phyloP scores from a whole-genome alignment of 371 early-diverging fungal species.

The Coemansia sp. region DNA sequence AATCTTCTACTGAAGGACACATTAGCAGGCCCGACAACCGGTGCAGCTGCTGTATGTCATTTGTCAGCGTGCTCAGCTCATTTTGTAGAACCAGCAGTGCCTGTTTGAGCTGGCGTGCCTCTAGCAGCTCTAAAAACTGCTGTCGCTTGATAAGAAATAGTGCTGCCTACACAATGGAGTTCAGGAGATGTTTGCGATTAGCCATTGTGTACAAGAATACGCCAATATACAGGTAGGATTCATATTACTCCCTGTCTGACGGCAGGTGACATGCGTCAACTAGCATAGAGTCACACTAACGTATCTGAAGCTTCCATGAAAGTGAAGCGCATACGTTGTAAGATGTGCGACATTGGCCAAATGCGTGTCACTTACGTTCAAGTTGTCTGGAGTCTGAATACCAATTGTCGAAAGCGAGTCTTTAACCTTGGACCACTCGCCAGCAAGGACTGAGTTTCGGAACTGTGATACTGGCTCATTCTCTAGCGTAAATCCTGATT shows the following conservation, averaged over 20 bases:
- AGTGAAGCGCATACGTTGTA: neutral
- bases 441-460: constrained; percentile 63
- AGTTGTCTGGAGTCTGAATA: constrained; percentile 6
- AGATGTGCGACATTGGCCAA: no score
- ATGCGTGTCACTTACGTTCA: constrained; percentile 16
- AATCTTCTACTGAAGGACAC: constrained; percentile 28
- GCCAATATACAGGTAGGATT: neutral
- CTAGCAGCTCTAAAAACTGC: constrained; percentile 40
- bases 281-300: neutral
- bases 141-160: constrained; percentile 31
- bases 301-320: neutral
- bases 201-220: neutral
- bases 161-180: constrained; percentile 6
- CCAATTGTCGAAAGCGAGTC: constrained; percentile 28
- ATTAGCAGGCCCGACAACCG: constrained; percentile 9
- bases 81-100: constrained; percentile 59
- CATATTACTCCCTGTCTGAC: neutral
- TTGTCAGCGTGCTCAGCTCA: constrained; percentile 53
- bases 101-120: constrained; percentile 14
- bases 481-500: constrained; percentile 73
- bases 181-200: neutral
- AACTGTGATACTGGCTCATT: constrained; percentile 59
- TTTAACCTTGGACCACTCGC: constrained; percentile 74
- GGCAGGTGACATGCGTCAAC: neutral
- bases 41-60: constrained; percentile 51